A percentile compares a stretch with the other conserved stretches of the same genome.
Conservation (phyloP, 495 filamentous ascomycete genomes). For the Trichoderma reesei region DNA sequence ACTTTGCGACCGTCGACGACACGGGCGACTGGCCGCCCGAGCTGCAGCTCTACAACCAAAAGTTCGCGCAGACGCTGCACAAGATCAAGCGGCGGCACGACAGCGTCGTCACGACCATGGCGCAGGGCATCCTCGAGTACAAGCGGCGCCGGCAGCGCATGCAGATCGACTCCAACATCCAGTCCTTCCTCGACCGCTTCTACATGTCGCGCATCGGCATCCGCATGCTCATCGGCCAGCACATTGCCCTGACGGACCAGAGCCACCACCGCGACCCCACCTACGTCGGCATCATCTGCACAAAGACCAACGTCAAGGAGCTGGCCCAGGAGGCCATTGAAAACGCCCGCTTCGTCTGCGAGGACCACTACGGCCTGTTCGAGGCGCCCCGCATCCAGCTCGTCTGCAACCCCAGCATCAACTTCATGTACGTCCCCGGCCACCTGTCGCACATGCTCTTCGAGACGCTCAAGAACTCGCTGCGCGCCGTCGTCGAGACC, state of each 20-base stretch:
- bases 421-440: constrained; percentile 99
- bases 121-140: constrained; percentile 95
- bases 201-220: constrained; percentile 99
- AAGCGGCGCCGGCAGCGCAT: constrained; percentile 93
- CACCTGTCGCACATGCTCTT: constrained; percentile 99
- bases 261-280: constrained; percentile 75
- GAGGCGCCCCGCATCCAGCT: constrained; percentile 95
- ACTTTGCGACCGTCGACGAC: constrained; percentile 88
- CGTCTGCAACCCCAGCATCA: constrained; percentile 81
- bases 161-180: constrained; percentile 96
- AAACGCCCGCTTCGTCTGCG: constrained; percentile 95
- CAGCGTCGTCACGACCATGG: constrained; percentile 88
- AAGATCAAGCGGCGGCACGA: constrained; percentile 94
- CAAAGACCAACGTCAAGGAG: constrained; percentile 93
- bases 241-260: constrained; percentile 93
- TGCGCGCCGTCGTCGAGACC: constrained; percentile 91
- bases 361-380: constrained; percentile 97
- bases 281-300: constrained; percentile 98
- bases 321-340: constrained; percentile 95
- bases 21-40: constrained; percentile 87
- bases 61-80: constrained; percentile 74
- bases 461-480: constrained; percentile 95
- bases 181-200: constrained; percentile 93
- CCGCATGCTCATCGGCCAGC: constrained; percentile 96
- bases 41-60: constrained; percentile 84